Percentiles rank a stretch among this genome's conserved stretches.
Evolutionary conservation across 441 rosid genomes (phyloP).

Genomic region (Mallotus japonicus): DNA sequence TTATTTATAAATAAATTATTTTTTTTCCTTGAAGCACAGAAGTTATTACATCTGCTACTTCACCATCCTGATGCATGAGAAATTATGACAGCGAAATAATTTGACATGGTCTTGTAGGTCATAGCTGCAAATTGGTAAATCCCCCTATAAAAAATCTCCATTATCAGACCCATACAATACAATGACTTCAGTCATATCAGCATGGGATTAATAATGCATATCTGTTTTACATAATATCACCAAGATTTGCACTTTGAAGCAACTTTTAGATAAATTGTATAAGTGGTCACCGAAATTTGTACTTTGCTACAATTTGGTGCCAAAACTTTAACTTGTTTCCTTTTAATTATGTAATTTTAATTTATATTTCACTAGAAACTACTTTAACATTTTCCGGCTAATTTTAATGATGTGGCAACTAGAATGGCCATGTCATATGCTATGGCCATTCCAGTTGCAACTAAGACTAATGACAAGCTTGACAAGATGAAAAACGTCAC

Average conservation of each 20-base stretch:
- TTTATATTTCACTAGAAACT: no score
- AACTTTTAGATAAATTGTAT: not conserved
- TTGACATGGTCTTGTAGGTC: conserved; percentile 4
- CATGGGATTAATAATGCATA: not conserved
- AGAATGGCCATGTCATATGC: no score
- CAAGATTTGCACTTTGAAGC: not conserved
- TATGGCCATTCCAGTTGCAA: no score
- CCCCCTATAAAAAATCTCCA: not conserved
- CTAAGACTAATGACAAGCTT: no score
- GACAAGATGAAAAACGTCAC: no score
- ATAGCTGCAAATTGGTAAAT: no score
- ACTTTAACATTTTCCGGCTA: no score
- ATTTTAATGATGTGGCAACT: no score
- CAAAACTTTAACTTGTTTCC: no score
- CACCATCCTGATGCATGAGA: not conserved
- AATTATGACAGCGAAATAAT: not conserved
- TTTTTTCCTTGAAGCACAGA: not conserved
- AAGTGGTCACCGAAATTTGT: no score
- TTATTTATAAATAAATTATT: not conserved
- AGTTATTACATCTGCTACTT: not conserved
- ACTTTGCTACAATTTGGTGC: no score
- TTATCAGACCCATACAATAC: not conserved
- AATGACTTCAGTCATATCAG: conserved; percentile 10
- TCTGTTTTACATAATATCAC: not conserved
- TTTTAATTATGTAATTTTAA: no score